Evolutionary conservation across 768 basidiomycete species (phyloP).

Genomic region (Pleurotus tuber-regium): DNA sequence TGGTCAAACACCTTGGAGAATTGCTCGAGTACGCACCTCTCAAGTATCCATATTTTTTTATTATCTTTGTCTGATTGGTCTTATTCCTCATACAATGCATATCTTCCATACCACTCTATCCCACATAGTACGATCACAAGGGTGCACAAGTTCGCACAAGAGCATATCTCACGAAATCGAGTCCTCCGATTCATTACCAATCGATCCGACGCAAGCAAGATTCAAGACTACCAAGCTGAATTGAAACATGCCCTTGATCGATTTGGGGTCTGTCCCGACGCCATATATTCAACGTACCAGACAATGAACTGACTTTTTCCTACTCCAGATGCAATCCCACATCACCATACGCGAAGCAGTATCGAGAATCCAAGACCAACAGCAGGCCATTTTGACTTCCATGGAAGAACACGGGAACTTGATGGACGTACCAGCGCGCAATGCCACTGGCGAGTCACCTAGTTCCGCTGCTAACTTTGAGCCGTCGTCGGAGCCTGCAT

Average conservation of each 20-base stretch:
- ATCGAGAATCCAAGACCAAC: conserved; percentile 14
- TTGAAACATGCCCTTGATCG: conserved; percentile 23
- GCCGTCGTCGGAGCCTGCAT: background rate
- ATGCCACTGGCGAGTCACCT: too few species aligned
- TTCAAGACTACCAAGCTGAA: conserved; percentile 17
- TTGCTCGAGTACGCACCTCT: conserved; percentile 16
- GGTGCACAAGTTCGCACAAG: conserved; percentile 18
- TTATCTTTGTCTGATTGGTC: background rate
- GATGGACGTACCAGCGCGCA: too few species aligned
- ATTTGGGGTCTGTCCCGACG: conserved; percentile 23
- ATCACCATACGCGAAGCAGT: conserved; percentile 23
- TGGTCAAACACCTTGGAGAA: conserved; percentile 16
- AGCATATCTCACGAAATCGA: conserved; percentile 11
- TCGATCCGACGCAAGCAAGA: conserved; percentile 14
- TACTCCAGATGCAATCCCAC: conserved; percentile 21
- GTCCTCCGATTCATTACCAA: conserved; percentile 15
- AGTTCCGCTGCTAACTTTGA: too few species aligned
- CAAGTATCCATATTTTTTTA: background rate
- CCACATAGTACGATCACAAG: conserved; percentile 17
- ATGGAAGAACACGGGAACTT: background rate
- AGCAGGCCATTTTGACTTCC: conserved; percentile 8
- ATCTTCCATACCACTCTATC: too few species aligned
- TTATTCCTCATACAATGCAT: too few species aligned
- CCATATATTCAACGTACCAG: too few species aligned
- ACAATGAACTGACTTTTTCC: too few species aligned